Base-by-base conservation (phyloP, 345 rosid species). In the Geranium rotundifolium region DNA sequence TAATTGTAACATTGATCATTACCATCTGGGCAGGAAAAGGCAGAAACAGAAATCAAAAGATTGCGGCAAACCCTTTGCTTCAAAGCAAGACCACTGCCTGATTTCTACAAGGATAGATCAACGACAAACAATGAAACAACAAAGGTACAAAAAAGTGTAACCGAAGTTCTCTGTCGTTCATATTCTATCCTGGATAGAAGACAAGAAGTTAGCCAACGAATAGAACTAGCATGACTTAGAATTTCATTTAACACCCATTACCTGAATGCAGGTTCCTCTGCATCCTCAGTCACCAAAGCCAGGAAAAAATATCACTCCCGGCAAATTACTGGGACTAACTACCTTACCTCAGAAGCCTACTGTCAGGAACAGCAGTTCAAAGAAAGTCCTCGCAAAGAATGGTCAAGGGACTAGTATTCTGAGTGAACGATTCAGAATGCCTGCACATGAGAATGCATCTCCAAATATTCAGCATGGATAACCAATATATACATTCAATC, bases 371-470 rank as follows among this genome's bases (percentile, higher is more conserved):
- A 60, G 19, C 16, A 63, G 62, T 46, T 66, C 66, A 20, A 69
- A 73, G 68, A 67, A 73, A 2, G 20, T 30, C 19, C 46, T 23
- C 8, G 75, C 59, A 63, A 79, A 72, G 78, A 77, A 69, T 15
- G 62, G 57, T 7, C 63, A 60, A 29, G 64, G 73, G 29, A 63
- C 59, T 17, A 54, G 20, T 63, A 70, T 70, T 65, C 71, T 67
- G 37, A 46, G 65, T 59, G 58, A 68, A 62, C 71, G 62, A 41
- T 59, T 56, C 63, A 65, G 58, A 49, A 61, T 31, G 59, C 31
- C 50, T 61, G 27, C 72, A 65, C 72, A 16, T 46, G 84, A 67
- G 70, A 80, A 76, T 30, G 61, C 71, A 14, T 78, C 77, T 66
- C 81, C 79, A 41, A 76, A 70, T 60, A 76, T 80, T 69, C 84